Conservation (phyloP, 805 yeast species). For the Starmera dryadoides region DNA sequence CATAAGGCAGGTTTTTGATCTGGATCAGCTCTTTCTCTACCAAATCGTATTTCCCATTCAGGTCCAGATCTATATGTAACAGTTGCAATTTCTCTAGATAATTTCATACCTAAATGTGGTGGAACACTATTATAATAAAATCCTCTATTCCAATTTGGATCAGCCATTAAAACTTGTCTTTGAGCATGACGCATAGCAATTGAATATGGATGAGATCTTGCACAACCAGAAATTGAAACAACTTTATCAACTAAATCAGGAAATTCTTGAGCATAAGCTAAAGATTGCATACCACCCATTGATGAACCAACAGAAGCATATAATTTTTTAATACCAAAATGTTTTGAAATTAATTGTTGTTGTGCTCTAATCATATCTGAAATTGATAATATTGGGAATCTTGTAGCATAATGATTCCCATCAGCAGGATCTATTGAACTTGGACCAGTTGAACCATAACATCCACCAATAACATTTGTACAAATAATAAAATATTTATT, state of each 20-base stretch:
- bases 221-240: constrained; percentile 85
- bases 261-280: constrained; percentile 81
- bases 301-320: constrained; percentile 85
- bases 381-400: constrained; percentile 79
- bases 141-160: constrained; percentile 92
- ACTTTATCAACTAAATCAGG: constrained; percentile 69
- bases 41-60: constrained; percentile 93
- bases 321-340: constrained; percentile 55
- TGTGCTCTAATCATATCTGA: constrained; percentile 93
- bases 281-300: constrained; percentile 98
- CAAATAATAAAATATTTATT: constrained; percentile 76
- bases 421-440: constrained; percentile 70
- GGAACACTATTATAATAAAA: constrained; percentile 74
- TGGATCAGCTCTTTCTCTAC: constrained; percentile 81
- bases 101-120: constrained; percentile 92
- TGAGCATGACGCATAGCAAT: constrained; percentile 92
- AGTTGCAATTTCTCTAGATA: constrained; percentile 90
- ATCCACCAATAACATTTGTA: constrained; percentile 90
- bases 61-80: constrained; percentile 94
- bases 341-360: constrained; percentile 53
- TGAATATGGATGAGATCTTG: constrained; percentile 88
- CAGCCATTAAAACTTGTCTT: constrained; percentile 89
- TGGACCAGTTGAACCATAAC: constrained; percentile 94
- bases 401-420: constrained; percentile 64
- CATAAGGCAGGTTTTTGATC: constrained; percentile 77